These are phyloP conservation scores for Pythium biforme DNA, from an alignment of 352 stramenopile genomes.

Conservation along the genomic window DNA sequence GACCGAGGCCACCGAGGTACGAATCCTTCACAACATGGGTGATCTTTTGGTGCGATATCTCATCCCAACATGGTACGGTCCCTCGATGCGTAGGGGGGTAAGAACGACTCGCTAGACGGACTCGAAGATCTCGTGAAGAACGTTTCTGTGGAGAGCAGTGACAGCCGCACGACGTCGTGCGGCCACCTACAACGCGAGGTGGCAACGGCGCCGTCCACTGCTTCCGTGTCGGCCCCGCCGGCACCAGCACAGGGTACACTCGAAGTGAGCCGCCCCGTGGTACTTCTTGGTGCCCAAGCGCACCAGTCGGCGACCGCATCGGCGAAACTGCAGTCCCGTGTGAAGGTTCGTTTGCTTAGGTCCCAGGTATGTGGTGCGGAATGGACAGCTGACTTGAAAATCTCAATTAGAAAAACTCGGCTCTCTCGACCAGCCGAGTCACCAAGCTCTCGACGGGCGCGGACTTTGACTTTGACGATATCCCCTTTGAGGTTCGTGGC, in stretches of 20 bases:
- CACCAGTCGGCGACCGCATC: conserved; percentile 40
- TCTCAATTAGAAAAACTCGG: conserved; percentile 35
- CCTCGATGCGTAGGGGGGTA: conserved; percentile 25
- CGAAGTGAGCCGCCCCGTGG: conserved; percentile 62
- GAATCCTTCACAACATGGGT: neutral
- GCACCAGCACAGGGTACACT: conserved; percentile 40
- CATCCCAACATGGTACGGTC: neutral
- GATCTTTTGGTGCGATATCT: neutral
- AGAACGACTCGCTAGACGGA: conserved; percentile 54
- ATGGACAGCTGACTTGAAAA: neutral
- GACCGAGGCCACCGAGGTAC: conserved; percentile 36
- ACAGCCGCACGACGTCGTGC: conserved; percentile 31
- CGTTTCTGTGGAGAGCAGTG: conserved; percentile 47
- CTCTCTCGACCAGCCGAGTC: conserved; percentile 30
- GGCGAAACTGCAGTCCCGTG: conserved; percentile 52
- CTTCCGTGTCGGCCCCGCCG: conserved; percentile 16
- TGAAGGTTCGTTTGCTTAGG: conserved; percentile 38
- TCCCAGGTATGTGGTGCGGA: neutral
- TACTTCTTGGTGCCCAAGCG: conserved; percentile 67
- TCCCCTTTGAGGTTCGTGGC: conserved; percentile 73
- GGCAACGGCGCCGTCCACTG: conserved; percentile 1
- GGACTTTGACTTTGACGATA: conserved; percentile 90
- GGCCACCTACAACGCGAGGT: conserved; percentile 54
- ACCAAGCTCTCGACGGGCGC: conserved; percentile 74
- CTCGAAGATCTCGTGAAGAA: conserved; percentile 83